A percentile compares a stretch with the other conserved stretches of the same genome.
phyloP scores from a whole-genome alignment of 2,329 filamentous ascomycete genomes.

The Venturia asperata region DNA sequence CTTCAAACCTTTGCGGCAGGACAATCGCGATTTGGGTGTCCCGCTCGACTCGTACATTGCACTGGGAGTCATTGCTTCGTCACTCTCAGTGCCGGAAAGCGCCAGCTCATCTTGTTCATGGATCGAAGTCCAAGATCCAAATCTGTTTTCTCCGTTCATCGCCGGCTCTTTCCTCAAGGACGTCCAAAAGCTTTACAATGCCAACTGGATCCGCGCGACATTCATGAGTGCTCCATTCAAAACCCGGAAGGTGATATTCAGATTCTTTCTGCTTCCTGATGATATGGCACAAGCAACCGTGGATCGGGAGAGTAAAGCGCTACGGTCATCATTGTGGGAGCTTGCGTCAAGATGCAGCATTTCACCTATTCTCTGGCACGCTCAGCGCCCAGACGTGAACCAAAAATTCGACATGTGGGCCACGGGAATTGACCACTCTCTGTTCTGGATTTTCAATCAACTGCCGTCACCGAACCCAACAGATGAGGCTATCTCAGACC shows the following conservation, averaged over 20 bases:
- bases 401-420: slow-evolving; percentile 36
- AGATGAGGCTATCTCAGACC: slow-evolving; percentile 43
- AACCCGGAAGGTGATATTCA: not conserved
- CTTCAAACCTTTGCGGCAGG: not conserved
- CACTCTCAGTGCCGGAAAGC: not conserved
- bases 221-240: not conserved
- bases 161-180: not conserved
- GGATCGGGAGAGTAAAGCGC: slow-evolving; percentile 19
- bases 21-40: not conserved
- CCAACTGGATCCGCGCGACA: slow-evolving; percentile 30
- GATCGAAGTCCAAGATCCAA: slow-evolving; percentile 9
- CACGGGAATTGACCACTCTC: slow-evolving; percentile 42
- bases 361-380: slow-evolving; percentile 52
- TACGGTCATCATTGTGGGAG: slow-evolving; percentile 35
- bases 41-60: slow-evolving; percentile 8
- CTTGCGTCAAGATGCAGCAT: slow-evolving; percentile 30
- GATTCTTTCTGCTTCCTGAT: slow-evolving; percentile 19
- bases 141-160: not conserved
- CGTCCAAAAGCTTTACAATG: slow-evolving; percentile 26
- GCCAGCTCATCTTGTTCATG: not conserved
- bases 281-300: slow-evolving; percentile 14
- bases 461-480: slow-evolving; percentile 60
- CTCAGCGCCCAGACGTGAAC: slow-evolving; percentile 48
- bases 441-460: slow-evolving; percentile 67
- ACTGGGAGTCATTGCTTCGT: not conserved